These are phyloP conservation scores for Mycena galopus DNA, from an alignment of 768 basidiomycete species.

Conservation along the genomic window DNA sequence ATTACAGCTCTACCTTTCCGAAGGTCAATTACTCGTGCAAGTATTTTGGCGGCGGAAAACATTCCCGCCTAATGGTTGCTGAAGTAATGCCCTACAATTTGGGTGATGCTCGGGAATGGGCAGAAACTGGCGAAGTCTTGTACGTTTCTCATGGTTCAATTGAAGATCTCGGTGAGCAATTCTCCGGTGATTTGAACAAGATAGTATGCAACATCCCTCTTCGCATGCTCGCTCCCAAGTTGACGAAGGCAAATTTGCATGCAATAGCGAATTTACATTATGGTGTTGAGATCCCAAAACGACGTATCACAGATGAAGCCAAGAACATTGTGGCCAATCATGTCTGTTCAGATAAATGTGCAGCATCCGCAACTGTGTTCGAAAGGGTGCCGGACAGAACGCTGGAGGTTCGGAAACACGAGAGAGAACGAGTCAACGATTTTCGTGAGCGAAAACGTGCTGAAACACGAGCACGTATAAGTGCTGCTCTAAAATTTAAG, in stretches of 20 bases:
- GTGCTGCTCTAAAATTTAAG: background rate
- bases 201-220: background rate
- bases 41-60: background rate
- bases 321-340: background rate
- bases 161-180: background rate
- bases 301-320: background rate
- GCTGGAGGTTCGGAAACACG: background rate
- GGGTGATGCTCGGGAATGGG: background rate
- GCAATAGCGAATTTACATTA: background rate
- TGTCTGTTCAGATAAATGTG: background rate
- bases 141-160: background rate
- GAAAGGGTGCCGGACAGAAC: background rate
- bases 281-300: background rate
- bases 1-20: background rate
- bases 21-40: background rate
- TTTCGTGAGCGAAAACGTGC: background rate
- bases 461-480: background rate
- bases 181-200: background rate
- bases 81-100: background rate
- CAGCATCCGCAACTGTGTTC: background rate
- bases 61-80: background rate
- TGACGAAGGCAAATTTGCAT: background rate
- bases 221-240: background rate
- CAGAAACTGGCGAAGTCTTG: background rate
- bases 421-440: background rate